Conservation (phyloP, 495 filamentous ascomycete genomes). For the Penicillium canariense region DNA sequence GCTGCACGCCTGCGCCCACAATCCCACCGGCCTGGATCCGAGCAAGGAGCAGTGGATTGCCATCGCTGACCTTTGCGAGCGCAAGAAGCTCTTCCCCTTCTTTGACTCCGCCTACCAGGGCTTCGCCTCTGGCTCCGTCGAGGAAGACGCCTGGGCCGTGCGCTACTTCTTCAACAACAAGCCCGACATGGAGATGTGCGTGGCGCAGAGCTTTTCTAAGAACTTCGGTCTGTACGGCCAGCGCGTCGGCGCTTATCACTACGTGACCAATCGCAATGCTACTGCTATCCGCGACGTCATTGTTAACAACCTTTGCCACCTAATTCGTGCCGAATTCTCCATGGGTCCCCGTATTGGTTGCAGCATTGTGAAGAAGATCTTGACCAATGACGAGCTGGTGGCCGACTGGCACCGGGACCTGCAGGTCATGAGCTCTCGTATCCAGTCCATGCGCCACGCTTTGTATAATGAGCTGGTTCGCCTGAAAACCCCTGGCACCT, state of each 20-base stretch:
- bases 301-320: conserved; percentile 43
- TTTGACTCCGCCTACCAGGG: conserved; percentile 58
- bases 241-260: conserved; percentile 50
- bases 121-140: conserved; percentile 52
- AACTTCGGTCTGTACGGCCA: conserved; percentile 57
- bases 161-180: conserved; percentile 52
- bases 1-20: conserved; percentile 55
- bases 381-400: conserved; percentile 37
- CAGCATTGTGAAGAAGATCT: conserved; percentile 49
- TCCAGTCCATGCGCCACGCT: conserved; percentile 47
- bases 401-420: conserved; percentile 51
- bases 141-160: conserved; percentile 54
- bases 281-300: conserved; percentile 37
- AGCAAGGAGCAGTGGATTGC: conserved; percentile 52
- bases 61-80: conserved; percentile 49
- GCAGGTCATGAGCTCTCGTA: conserved; percentile 50
- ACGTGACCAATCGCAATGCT: conserved; percentile 35
- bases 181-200: conserved; percentile 49
- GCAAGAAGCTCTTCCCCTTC: conserved; percentile 53
- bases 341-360: conserved; percentile 50
- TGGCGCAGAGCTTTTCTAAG: conserved; percentile 55
- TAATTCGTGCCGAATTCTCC: conserved; percentile 50
- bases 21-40: conserved; percentile 55
- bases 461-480: conserved; percentile 43
- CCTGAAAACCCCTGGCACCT: conserved; percentile 46